These are phyloP conservation scores for Pseudognaphalium luteoalbum DNA, from an alignment of 129 eudicot species.

Conservation along the genomic window DNA sequence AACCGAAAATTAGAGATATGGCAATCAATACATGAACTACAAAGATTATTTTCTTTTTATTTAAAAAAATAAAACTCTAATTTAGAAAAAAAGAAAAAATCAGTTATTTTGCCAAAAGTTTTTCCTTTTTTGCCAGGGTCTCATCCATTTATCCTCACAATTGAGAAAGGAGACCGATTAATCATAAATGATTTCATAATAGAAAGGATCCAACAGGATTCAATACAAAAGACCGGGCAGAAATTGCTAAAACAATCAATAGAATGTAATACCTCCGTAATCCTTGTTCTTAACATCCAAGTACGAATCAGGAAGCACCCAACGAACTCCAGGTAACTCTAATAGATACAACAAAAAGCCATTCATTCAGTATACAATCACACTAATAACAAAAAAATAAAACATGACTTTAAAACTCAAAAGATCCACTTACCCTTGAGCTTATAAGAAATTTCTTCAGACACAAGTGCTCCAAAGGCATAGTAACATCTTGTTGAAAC, in stretches of 20 bases:
- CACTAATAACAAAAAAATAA: background rate
- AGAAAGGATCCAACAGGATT: background rate
- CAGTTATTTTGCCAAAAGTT: background rate
- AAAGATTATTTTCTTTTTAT: background rate
- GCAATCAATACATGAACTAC: background rate
- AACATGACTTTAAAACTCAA: background rate
- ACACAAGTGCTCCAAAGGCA: constrained; percentile 96
- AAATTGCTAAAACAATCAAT: background rate
- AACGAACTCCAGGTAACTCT: constrained; percentile 74
- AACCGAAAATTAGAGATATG: background rate
- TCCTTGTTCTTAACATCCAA: constrained; percentile 88
- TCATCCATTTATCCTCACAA: background rate
- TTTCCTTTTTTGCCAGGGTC: background rate
- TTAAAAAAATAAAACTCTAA: too few relatives aligned
- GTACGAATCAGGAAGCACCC: constrained; percentile 99
- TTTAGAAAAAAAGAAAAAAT: too few relatives aligned
- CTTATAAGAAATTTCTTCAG: constrained; percentile 82
- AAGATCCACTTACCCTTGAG: constrained; percentile 52
- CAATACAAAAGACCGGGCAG: too few relatives aligned
- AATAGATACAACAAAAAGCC: background rate
- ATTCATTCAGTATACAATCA: background rate
- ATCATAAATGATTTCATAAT: background rate
- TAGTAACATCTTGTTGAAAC: constrained; percentile 85
- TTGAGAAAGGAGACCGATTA: background rate
- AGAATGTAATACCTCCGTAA: constrained; percentile 71